Percentiles rank a stretch among this genome's conserved stretches.
phyloP scores from a whole-genome alignment of 768 basidiomycete species.

The Daedaleopsis nitida region DNA sequence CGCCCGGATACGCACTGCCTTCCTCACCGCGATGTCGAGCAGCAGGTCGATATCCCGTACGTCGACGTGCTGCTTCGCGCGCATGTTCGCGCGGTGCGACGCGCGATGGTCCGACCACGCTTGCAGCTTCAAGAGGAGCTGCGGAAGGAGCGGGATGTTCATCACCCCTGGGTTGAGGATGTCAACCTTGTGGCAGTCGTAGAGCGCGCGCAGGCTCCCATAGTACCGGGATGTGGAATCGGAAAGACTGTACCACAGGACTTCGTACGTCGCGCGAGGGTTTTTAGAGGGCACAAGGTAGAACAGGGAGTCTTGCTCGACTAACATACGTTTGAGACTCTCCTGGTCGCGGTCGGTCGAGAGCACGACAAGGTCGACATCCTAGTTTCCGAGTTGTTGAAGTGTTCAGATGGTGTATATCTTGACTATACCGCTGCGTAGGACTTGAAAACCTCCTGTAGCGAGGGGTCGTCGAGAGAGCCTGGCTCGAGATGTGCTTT shows the following conservation, averaged over 20 bases:
- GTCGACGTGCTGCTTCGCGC: conserved; percentile 28
- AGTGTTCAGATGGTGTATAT: too few species aligned
- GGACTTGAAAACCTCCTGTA: conserved; percentile 7
- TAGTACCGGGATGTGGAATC: not conserved
- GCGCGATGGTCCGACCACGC: conserved; percentile 33
- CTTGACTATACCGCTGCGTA: too few species aligned
- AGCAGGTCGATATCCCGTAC: not conserved
- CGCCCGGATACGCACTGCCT: not conserved
- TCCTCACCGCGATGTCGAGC: not conserved
- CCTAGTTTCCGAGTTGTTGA: conserved; percentile 31
- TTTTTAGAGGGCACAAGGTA: conserved; percentile 40
- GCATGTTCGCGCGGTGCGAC: conserved; percentile 33
- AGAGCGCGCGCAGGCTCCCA: too few species aligned
- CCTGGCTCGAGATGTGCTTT: too few species aligned
- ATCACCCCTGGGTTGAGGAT: conserved; percentile 31
- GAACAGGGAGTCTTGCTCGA: conserved; percentile 34
- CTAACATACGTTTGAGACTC: conserved; percentile 42
- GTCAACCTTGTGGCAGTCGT: conserved; percentile 31
- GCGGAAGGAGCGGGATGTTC: conserved; percentile 29
- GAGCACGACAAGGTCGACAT: conserved; percentile 49
- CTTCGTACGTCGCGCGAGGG: conserved; percentile 41
- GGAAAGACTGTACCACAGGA: conserved; percentile 41
- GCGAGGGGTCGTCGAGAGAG: too few species aligned
- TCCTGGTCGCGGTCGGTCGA: conserved; percentile 36
- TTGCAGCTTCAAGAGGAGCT: conserved; percentile 34